Percentiles rank a stretch among this genome's conserved stretches.
Evolutionary conservation across 192 early-diverging fungal species (phyloP).

Genomic region (Phlyctochytrium arcticum): DNA sequence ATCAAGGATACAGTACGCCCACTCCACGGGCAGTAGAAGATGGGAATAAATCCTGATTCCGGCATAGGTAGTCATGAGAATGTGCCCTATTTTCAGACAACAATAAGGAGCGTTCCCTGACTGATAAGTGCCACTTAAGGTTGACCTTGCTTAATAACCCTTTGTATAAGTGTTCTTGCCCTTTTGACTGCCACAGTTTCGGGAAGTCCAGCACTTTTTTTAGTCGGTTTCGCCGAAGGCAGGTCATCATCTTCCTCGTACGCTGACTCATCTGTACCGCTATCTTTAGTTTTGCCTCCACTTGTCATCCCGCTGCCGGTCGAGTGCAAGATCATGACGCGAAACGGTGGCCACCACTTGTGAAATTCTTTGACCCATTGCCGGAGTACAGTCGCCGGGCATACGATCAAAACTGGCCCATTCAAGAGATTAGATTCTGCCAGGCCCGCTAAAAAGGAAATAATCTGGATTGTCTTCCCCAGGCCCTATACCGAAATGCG

Average conservation of each 20-base stretch:
- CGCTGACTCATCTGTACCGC: slow-evolving; percentile 22
- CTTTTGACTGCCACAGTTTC: slow-evolving; percentile 44
- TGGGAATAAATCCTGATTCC: slow-evolving; percentile 71
- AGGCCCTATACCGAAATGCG: slow-evolving; percentile 60
- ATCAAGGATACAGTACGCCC: slow-evolving; percentile 87
- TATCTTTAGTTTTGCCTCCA: slow-evolving; percentile 14
- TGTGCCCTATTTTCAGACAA: slow-evolving; percentile 70
- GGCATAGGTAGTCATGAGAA: slow-evolving; percentile 85
- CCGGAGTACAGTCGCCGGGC: slow-evolving; percentile 52
- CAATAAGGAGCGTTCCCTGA: too few species aligned
- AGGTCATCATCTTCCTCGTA: slow-evolving; percentile 17
- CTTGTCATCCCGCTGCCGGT: slow-evolving; percentile 71
- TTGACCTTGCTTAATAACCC: too few species aligned
- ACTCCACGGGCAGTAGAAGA: slow-evolving; percentile 63
- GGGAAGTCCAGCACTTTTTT: slow-evolving; percentile 14
- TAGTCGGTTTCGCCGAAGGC: slow-evolving; percentile 12
- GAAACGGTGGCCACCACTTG: slow-evolving; percentile 70
- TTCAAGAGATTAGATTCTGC: slow-evolving; percentile 64
- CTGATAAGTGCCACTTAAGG: too few species aligned
- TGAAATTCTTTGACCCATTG: slow-evolving; percentile 64
- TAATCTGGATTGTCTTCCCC: slow-evolving; percentile 91
- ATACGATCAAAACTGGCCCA: slow-evolving; percentile 62
- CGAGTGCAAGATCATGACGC: slow-evolving; percentile 87
- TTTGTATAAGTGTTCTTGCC: too few species aligned
- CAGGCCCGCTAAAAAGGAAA: slow-evolving; percentile 77